Evolutionary conservation across 495 filamentous ascomycete genomes (phyloP), one percentile per base, ranked within the genome.

Genomic region (Aspergillus bertholletiae): DNA sequence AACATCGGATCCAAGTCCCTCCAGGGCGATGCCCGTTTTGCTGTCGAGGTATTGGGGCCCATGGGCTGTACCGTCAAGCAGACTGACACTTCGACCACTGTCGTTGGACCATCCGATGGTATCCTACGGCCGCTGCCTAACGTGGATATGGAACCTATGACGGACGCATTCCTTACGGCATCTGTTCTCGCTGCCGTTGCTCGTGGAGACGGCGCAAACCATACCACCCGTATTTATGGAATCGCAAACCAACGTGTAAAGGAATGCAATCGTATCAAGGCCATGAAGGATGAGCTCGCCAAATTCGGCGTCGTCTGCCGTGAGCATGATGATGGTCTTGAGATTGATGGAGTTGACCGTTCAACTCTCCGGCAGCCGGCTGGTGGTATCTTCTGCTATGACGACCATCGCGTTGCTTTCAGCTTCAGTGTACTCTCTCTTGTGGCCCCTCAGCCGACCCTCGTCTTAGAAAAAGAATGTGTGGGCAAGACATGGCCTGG

Each of bases 181-280:
- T 93, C 90, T 12, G 89, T 96, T 27, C 84, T 99, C 48, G 95
- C 92, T 15, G 94, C 94, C 46, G 89, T 94, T 39, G 92, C 92
- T n/a, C 85, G 80, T 13, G 85, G 86, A 0, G 66, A 72, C 12
- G 69, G 60, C 24, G 60, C 65, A 30, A 75, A 71, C 49, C 74
- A 75, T 43, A 89, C 89, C 1, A 97, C 90, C 15, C 82, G 82
- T 48, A 97, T 99, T 51, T 85, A 83, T 21, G 94, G 94, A 44
- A 99, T 99, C 69, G 92, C 94, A n/a, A 99, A 99, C 67, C 94
- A 99, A 68, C 84, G 93, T 56, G 92, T 97, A 56, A 99, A 99
- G 69, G 94, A 99, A 69, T 99, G 94, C 76, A 95, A 99, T 69
- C 88, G 94, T 24, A 97, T 99, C 62, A 77, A 81, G 62, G 95